Evolutionary conservation across 2,329 filamentous ascomycete species (phyloP).

Genomic region (Thermomyces lanuginosus): DNA sequence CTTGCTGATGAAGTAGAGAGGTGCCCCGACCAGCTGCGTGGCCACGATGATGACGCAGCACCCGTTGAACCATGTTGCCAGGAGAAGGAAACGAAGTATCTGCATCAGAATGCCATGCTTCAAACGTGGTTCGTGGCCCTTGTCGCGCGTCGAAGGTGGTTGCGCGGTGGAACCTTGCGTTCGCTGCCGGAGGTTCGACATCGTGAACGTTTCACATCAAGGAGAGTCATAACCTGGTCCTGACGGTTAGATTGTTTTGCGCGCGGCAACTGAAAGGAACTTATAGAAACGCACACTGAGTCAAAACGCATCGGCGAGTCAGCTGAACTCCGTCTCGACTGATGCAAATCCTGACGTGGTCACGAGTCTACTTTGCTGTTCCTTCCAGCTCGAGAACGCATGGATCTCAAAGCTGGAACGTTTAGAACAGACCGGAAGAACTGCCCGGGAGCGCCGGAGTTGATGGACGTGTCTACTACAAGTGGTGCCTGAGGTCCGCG

Average conservation of each 20-base stretch:
- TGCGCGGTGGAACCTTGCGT: conserved; percentile 9
- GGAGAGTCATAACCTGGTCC: too few species aligned
- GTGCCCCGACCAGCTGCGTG: conserved; percentile 44
- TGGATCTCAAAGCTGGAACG: too few species aligned
- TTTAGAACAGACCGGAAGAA: background rate
- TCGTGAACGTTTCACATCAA: too few species aligned
- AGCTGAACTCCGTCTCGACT: background rate
- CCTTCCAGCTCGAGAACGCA: too few species aligned
- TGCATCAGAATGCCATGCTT: conserved; percentile 33
- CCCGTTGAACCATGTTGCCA: conserved; percentile 30
- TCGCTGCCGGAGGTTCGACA: conserved; percentile 21
- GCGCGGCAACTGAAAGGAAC: background rate
- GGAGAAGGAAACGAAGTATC: conserved; percentile 27
- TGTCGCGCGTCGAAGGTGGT: conserved; percentile 11
- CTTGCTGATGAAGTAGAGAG: conserved; percentile 44
- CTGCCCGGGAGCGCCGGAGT: conserved; percentile 1
- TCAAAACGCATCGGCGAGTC: background rate
- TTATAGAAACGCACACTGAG: background rate
- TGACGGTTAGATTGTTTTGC: background rate
- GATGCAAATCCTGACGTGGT: too few species aligned
- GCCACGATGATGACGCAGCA: conserved; percentile 30
- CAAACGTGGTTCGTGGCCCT: conserved; percentile 16
- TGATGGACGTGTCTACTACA: too few species aligned
- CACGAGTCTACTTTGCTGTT: too few species aligned
- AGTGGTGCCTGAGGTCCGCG: background rate